A percentile compares a stretch with the other conserved stretches of the same genome.
Evolutionary conservation across 345 rosid species (phyloP).

Genomic region (Carallia brachiata): DNA sequence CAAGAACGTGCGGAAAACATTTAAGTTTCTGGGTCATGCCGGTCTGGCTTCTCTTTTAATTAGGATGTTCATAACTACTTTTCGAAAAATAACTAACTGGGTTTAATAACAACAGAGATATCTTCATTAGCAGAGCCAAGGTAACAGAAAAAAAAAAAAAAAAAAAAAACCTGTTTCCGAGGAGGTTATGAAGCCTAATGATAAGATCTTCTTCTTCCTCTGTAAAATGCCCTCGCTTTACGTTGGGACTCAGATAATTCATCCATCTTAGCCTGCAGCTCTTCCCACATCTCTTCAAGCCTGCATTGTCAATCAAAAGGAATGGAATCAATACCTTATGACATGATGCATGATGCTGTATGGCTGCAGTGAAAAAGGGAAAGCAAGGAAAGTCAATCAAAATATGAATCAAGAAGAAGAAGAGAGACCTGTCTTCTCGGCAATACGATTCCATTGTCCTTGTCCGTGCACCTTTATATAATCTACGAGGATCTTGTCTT

Average conservation of each 20-base stretch:
- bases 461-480: constrained; percentile 46
- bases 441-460: constrained; percentile 58
- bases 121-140: background rate
- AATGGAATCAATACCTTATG: no score
- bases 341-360: no score
- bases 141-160: background rate
- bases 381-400: no score
- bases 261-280: constrained; percentile 67
- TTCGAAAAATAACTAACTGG: background rate
- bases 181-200: constrained; percentile 61
- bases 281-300: constrained; percentile 64
- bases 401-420: background rate
- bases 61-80: background rate
- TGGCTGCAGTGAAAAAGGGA: no score
- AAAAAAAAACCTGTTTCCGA: constrained; percentile 54
- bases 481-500: constrained; percentile 54
- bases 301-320: constrained; percentile 13
- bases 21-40: no score
- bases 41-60: no score
- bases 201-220: constrained; percentile 61
- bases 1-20: no score
- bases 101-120: background rate
- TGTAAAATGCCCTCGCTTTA: constrained; percentile 44
- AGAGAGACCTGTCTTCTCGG: constrained; percentile 45
- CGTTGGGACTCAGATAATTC: constrained; percentile 53